Evolutionary conservation across 257 asterid genomes (phyloP).

Genomic region (Mitragyna speciosa): DNA sequence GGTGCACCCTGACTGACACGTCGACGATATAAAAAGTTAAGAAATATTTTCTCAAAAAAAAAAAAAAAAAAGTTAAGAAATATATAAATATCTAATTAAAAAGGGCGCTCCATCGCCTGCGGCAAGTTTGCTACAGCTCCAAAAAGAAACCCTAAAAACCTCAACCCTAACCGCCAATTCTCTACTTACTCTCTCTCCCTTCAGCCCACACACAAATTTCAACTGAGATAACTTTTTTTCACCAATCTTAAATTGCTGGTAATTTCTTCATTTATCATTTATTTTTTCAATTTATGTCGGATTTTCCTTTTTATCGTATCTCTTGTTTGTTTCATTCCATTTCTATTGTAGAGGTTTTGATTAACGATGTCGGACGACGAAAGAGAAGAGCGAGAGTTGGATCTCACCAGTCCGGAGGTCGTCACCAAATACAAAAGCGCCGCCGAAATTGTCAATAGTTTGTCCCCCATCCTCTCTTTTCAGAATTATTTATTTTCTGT

Average conservation of each 20-base stretch:
- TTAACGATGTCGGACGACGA: conserved; percentile 84
- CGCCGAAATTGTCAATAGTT: conserved; percentile 88
- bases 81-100: too few species aligned
- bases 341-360: conserved; percentile 29
- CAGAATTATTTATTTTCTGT: neutral
- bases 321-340: neutral
- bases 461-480: neutral
- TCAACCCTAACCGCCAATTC: conserved; percentile 23
- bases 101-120: neutral
- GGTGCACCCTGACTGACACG: conserved; percentile 1
- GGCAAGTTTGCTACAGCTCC: neutral
- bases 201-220: neutral
- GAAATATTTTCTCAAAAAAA: too few species aligned
- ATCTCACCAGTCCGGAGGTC: conserved; percentile 81
- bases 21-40: neutral
- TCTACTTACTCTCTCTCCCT: neutral
- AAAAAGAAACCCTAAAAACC: conserved; percentile 33
- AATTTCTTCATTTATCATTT: neutral
- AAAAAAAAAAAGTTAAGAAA: neutral
- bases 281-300: neutral
- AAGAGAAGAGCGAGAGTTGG: conserved; percentile 90
- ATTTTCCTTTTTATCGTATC: neutral
- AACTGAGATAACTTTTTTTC: neutral
- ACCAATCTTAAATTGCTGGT: neutral
- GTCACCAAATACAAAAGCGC: conserved; percentile 94